phyloP scores from a whole-genome alignment of 352 stramenopile genomes.

The Globisporangium yorkense region DNA sequence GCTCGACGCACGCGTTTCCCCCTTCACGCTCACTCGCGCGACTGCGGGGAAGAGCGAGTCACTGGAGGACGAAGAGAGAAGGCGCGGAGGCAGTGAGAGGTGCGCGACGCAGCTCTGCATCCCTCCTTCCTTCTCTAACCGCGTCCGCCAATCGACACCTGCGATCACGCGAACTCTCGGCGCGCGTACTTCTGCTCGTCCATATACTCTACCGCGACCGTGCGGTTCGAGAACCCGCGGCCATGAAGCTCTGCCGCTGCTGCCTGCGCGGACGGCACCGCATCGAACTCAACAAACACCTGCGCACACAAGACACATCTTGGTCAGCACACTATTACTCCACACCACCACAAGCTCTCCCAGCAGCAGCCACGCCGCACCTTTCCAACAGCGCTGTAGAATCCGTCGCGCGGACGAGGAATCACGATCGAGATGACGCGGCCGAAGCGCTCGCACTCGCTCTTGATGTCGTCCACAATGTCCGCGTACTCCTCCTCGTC shows the following conservation, averaged over 20 bases:
- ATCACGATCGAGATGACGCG: constrained; percentile 76
- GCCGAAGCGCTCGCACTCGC: constrained; percentile 91
- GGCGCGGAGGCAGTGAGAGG: background rate
- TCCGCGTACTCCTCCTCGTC: constrained; percentile 94
- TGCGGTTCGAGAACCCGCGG: constrained; percentile 91
- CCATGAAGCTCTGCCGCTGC: constrained; percentile 89
- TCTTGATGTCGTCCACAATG: constrained; percentile 95
- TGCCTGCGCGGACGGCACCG: constrained; percentile 61
- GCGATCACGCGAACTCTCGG: constrained; percentile 52
- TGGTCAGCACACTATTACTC: constrained; percentile 2
- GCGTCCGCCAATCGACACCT: background rate
- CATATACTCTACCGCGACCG: constrained; percentile 88
- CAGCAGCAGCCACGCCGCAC: constrained; percentile 10
- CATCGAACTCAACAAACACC: constrained; percentile 93
- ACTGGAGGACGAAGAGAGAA: background rate
- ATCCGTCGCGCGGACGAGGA: constrained; percentile 60
- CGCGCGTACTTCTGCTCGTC: constrained; percentile 83
- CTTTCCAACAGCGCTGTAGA: constrained; percentile 58
- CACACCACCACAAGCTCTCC: background rate
- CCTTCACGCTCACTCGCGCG: background rate
- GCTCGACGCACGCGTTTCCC: background rate
- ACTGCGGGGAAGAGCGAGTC: background rate
- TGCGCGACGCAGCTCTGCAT: background rate
- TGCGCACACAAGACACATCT: constrained; percentile 25
- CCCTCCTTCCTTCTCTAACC: background rate